A percentile compares a stretch with the other conserved stretches of the same genome.
phyloP scores from a whole-genome alignment of 257 asterid genomes.

The Salvia splendens region DNA sequence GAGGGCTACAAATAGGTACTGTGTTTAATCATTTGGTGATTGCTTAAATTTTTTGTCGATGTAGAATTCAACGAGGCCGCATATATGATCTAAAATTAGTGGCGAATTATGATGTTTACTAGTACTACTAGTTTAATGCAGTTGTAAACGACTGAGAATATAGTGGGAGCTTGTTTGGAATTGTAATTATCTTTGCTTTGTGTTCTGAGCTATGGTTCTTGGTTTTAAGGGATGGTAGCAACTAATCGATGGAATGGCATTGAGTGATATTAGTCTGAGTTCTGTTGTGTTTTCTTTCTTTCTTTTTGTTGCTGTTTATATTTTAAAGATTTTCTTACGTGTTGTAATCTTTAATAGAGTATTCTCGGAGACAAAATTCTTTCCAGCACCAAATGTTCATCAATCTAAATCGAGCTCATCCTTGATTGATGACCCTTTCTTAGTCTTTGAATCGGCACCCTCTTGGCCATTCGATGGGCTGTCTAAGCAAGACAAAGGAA shows the following conservation, averaged over 20 bases:
- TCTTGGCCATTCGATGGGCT: slow-evolving; percentile 55
- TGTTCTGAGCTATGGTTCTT: slow-evolving; percentile 4
- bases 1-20: slow-evolving; percentile 38
- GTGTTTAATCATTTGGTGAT: not conserved
- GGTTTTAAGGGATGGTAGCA: not conserved
- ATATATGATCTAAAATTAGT: slow-evolving; percentile 1
- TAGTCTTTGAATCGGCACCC: slow-evolving; percentile 52
- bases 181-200: slow-evolving; percentile 6
- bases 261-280: slow-evolving; percentile 5
- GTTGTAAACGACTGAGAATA: not conserved
- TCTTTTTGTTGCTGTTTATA: not conserved
- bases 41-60: slow-evolving; percentile 3
- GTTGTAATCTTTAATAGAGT: slow-evolving; percentile 38
- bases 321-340: slow-evolving; percentile 3
- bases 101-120: not conserved
- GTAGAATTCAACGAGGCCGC: slow-evolving; percentile 6
- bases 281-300: not conserved
- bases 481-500: slow-evolving; percentile 36
- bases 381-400: slow-evolving; percentile 40
- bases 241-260: not conserved
- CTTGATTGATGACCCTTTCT: slow-evolving; percentile 60
- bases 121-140: not conserved
- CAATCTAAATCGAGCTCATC: slow-evolving; percentile 47
- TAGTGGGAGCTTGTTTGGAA: slow-evolving; percentile 13
- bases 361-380: slow-evolving; percentile 30